phyloP scores from a whole-genome alignment of 1,284 basidiomycete species.

The Tylopilus sp. region DNA sequence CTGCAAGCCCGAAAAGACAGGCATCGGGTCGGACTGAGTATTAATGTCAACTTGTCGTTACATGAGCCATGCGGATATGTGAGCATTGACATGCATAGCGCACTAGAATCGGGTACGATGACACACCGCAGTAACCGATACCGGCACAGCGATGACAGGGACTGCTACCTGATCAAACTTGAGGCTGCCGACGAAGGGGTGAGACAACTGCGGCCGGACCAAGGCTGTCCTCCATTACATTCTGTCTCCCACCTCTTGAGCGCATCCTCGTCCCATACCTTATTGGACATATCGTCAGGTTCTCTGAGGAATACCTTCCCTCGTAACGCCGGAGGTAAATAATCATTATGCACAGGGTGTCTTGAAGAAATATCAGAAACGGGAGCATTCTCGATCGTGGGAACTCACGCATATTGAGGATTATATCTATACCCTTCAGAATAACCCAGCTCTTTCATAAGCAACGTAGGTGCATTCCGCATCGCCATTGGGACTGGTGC shows the following conservation, averaged over 20 bases:
- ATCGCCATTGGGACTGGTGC: conserved; percentile 71
- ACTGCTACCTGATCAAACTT: background rate
- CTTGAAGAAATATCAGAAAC: conserved; percentile 32
- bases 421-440: conserved; percentile 74
- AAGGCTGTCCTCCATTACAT: conserved; percentile 56
- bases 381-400: background rate
- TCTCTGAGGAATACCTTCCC: conserved; percentile 49
- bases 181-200: background rate
- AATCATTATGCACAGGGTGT: conserved; percentile 71
- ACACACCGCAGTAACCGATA: background rate
- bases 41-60: background rate
- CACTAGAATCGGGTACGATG: background rate
- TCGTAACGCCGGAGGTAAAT: conserved; percentile 45
- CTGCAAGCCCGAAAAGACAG: background rate
- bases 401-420: conserved; percentile 62
- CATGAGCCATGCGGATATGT: background rate
- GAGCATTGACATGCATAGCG: background rate
- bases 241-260: conserved; percentile 68
- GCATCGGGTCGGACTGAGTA: background rate
- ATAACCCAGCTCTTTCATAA: conserved; percentile 83
- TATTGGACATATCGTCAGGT: conserved; percentile 50
- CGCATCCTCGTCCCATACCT: conserved; percentile 70
- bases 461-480: conserved; percentile 80
- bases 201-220: conserved; percentile 49
- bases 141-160: background rate